phyloP scores from a whole-genome alignment of 2,329 filamentous ascomycete species.

The Hymenoscyphus scutula region DNA sequence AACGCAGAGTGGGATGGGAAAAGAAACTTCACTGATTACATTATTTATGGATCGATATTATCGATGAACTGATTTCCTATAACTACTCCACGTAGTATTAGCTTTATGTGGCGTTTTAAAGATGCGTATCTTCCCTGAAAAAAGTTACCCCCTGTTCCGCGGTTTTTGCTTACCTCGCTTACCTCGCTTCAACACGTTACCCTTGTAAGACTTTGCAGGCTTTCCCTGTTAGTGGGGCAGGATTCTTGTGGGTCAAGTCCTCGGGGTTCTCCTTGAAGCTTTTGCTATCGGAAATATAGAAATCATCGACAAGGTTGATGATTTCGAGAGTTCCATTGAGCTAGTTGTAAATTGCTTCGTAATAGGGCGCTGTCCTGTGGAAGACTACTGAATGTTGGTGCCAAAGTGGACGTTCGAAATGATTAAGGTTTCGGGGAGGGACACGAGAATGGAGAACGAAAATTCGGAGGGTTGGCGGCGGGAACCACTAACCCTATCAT shows the following conservation, averaged over 20 bases:
- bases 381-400: neutral
- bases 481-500: no score
- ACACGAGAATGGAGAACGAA: no score
- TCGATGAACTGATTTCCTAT: no score
- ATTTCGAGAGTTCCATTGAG: neutral
- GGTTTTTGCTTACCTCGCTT: neutral
- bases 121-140: no score
- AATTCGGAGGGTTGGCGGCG: no score
- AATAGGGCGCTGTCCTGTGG: neutral
- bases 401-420: neutral
- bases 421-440: neutral
- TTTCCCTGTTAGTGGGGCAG: neutral
- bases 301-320: neutral
- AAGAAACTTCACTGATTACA: no score
- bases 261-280: neutral
- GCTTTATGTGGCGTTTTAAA: no score
- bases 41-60: no score
- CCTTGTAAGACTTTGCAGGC: neutral
- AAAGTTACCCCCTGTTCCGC: no score
- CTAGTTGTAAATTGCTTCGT: no score
- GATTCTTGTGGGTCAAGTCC: neutral
- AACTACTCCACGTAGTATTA: no score
- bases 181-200: neutral
- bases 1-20: no score
- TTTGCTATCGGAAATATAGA: neutral